Conservation (phyloP, 306 rosid genomes). For the Spatholobus suberectus region DNA sequence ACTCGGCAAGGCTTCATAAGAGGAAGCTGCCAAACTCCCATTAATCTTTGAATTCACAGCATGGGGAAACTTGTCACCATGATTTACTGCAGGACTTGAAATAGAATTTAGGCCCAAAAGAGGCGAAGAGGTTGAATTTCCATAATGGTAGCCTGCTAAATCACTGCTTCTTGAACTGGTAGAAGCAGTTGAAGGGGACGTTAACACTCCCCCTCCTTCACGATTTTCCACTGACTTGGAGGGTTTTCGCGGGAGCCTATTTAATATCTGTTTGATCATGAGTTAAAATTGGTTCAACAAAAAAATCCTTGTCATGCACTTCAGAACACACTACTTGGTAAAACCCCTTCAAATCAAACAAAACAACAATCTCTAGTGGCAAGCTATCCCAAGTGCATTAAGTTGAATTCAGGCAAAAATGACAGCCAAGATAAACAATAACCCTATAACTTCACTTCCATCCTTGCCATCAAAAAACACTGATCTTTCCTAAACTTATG, state of each 20-base stretch:
- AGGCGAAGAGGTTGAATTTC: slow-evolving; percentile 42
- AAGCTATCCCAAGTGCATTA: too few relatives aligned
- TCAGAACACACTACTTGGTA: slow-evolving; percentile 23
- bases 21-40: slow-evolving; percentile 50
- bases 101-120: slow-evolving; percentile 27
- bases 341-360: slow-evolving; percentile 33
- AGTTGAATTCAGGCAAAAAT: too few relatives aligned
- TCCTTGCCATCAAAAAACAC: neutral
- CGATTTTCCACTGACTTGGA: slow-evolving; percentile 67
- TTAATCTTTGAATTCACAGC: slow-evolving; percentile 58
- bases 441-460: too few relatives aligned
- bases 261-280: slow-evolving; percentile 74
- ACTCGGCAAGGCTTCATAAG: slow-evolving; percentile 40
- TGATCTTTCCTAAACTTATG: slow-evolving; percentile 1
- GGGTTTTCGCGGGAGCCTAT: slow-evolving; percentile 72
- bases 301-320: slow-evolving; percentile 37
- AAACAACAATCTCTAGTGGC: slow-evolving; percentile 29
- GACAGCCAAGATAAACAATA: too few relatives aligned
- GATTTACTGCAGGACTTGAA: slow-evolving; percentile 34
- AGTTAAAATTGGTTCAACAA: slow-evolving; percentile 43
- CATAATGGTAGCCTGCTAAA: slow-evolving; percentile 45
- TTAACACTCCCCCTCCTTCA: slow-evolving; percentile 59
- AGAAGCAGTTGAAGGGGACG: slow-evolving; percentile 59
- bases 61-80: slow-evolving; percentile 50
- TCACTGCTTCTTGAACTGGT: slow-evolving; percentile 53